phyloP scores from a whole-genome alignment of 257 asterid genomes.

The Galeopsis tetrahit region DNA sequence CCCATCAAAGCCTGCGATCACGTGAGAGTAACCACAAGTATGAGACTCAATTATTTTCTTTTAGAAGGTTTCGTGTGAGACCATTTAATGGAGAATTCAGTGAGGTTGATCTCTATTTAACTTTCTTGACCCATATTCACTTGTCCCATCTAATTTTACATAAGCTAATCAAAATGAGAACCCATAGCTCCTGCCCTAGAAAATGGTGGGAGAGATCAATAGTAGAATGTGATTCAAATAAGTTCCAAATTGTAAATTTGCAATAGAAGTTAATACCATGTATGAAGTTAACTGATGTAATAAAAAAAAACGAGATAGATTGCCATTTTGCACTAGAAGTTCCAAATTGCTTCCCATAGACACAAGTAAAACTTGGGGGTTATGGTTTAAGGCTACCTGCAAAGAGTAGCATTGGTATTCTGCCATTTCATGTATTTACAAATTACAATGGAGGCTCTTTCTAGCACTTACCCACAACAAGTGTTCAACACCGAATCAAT shows the following conservation, averaged over 20 bases:
- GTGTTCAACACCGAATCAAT: neutral
- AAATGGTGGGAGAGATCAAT: no score
- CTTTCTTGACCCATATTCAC: no score
- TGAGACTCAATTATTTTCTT: no score
- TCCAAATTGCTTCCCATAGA: neutral
- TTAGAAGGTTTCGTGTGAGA: no score
- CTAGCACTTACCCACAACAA: neutral
- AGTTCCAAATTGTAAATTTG: neutral
- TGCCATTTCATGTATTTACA: constrained; percentile 14
- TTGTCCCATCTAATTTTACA: no score
- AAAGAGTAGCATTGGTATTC: constrained; percentile 6
- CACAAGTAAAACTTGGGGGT: neutral
- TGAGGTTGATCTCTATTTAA: no score
- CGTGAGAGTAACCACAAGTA: no score
- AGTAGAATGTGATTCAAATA: neutral
- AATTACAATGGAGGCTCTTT: neutral
- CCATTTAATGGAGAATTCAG: no score
- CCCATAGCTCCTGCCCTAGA: no score
- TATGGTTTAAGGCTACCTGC: neutral
- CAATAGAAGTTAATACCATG: neutral
- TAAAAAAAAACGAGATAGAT: neutral
- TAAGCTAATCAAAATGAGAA: no score
- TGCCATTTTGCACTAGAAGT: neutral
- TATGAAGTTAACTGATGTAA: neutral
- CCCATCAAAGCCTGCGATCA: no score